Base-by-base conservation (phyloP, 225 moss, liverwort and hornwort species). In the Sphagnum contortum region DNA sequence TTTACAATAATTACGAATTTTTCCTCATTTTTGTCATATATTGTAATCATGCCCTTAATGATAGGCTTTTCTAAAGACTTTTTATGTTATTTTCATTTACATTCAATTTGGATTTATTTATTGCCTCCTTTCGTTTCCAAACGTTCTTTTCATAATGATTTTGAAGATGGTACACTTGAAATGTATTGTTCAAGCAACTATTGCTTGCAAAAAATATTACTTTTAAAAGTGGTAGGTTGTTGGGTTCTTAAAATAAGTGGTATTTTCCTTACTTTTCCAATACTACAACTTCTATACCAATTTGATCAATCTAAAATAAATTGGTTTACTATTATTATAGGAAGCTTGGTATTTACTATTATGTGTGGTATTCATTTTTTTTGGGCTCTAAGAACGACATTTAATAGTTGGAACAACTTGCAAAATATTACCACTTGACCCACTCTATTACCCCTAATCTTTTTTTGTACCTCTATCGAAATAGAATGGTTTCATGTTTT, bases 21-120 rank as follows among this genome's bases (percentile, higher is more conserved):
- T 62, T 62, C 50, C 46, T 58, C n/a, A 62, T 69, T 61, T 60
- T 51, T 57, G 53, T 69, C 61, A 60, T 69, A 69, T 70, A 70
- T 70, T 3, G 55, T 70, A 70, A 51, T 53, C 70, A 70, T 48
- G 62, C 62, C 70, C 70, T 55, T 63, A 63, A 70, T 70, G 70
- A 70, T 56, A 63, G 70, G 70, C 70, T 63, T 70, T 63, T 70
- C 70, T 63, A 70, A 70, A 56, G 62, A 63, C 46, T 62, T 56
- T n/a, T 63, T 55, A 55, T 47, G 62, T 70, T 54, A 68, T 68
- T 68, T 60, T 59, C 59, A 68, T 68, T 58, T 68, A 68, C 13
- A 58, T 68, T 59, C 50, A 59, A 68, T 68, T 68, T 50, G 60
- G 59, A 60, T 68, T 60, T 12, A n/a, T 60, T 12, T 45, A 60